phyloP scores from a whole-genome alignment of 371 early-diverging fungal species.

The Entomophthora muscae region DNA sequence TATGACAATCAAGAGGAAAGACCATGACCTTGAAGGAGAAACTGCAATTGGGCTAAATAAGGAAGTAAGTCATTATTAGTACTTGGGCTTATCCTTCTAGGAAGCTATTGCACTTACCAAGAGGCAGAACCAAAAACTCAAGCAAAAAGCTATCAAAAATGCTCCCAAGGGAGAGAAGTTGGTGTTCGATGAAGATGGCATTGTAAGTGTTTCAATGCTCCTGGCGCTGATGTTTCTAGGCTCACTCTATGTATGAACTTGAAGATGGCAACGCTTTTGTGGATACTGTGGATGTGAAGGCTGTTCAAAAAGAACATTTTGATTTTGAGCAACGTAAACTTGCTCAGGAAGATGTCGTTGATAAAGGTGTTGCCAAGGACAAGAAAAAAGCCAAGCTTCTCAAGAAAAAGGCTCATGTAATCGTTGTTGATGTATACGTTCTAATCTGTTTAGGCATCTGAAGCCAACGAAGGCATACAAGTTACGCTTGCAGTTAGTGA shows the following conservation, averaged over 20 bases:
- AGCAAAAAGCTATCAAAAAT: conserved; percentile 51
- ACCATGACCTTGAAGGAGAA: conserved; percentile 29
- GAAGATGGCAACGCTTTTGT: conserved; percentile 63
- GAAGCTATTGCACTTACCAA: conserved; percentile 7
- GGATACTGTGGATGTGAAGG: conserved; percentile 41
- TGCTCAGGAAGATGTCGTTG: conserved; percentile 50
- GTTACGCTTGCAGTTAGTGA: no score
- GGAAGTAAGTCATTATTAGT: not conserved
- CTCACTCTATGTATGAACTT: conserved; percentile 54
- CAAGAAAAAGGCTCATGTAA: conserved; percentile 24
- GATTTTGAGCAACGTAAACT: conserved; percentile 35
- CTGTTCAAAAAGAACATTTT: conserved; percentile 43
- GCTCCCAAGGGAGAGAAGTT: conserved; percentile 46
- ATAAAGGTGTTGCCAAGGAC: conserved; percentile 45
- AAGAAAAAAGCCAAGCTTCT: conserved; percentile 53
- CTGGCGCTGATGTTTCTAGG: conserved; percentile 13
- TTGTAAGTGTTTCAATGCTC: conserved; percentile 19
- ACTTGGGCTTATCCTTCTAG: conserved; percentile 6
- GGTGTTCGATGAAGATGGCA: conserved; percentile 87
- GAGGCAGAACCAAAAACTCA: conserved; percentile 43
- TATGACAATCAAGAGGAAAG: conserved; percentile 54
- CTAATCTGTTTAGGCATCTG: no score
- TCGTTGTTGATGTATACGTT: no score
- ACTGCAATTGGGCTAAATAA: not conserved
- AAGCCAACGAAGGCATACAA: no score